A percentile compares a stretch with the other conserved stretches of the same genome.
phyloP scores from a whole-genome alignment of 495 filamentous ascomycete species.

The Hypoxylon crocopeplum region DNA sequence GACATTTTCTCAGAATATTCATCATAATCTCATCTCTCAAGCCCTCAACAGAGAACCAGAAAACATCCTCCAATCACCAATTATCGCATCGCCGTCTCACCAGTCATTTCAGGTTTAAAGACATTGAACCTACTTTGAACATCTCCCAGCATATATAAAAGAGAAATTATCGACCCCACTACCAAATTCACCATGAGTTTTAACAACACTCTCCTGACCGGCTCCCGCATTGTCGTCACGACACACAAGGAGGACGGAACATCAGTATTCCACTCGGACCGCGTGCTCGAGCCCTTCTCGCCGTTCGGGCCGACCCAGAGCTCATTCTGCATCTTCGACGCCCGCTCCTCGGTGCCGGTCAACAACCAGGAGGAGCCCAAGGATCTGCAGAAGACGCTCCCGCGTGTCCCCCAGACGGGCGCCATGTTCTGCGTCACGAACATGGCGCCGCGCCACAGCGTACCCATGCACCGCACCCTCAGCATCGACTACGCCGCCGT shows the following conservation, averaged over 20 bases:
- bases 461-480: constrained; percentile 46
- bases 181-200: background rate
- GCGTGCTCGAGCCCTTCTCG: constrained; percentile 30
- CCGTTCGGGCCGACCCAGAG: constrained; percentile 40
- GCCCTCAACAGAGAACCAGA: no score
- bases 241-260: constrained; percentile 40
- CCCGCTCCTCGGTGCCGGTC: constrained; percentile 36
- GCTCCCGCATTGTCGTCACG: constrained; percentile 43
- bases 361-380: constrained; percentile 33
- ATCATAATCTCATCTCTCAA: no score
- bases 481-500: constrained; percentile 46
- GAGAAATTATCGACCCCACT: no score
- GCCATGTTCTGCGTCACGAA: constrained; percentile 38
- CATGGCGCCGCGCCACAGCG: constrained; percentile 26
- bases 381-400: constrained; percentile 24
- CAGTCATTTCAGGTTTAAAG: no score
- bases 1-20: no score
- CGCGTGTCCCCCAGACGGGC: constrained; percentile 36
- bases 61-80: no score
- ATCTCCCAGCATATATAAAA: no score
- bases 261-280: constrained; percentile 45
- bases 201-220: background rate
- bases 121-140: no score
- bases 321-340: constrained; percentile 41
- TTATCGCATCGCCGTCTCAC: no score